These are phyloP conservation scores for Handroanthus guayacan DNA, from an alignment of 257 asterid genomes.

Conservation along the genomic window DNA sequence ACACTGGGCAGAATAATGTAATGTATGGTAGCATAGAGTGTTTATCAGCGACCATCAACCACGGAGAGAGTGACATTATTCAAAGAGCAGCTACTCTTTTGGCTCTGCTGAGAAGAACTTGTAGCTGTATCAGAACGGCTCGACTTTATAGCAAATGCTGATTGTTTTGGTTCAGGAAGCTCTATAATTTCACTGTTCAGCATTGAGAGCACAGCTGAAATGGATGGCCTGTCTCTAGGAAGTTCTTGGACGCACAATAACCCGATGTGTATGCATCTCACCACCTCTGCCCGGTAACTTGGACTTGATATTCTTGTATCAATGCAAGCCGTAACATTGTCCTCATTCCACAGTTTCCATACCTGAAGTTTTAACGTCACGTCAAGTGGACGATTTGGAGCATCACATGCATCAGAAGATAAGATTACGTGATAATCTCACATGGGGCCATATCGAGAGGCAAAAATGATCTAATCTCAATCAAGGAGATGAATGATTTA, in stretches of 20 bases:
- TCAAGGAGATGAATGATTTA: neutral
- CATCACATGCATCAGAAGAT: neutral
- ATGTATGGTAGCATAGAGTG: neutral
- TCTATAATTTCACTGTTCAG: slow-evolving; percentile 41
- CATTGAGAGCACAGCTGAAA: slow-evolving; percentile 44
- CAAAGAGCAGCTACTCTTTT: slow-evolving; percentile 39
- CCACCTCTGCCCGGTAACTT: slow-evolving; percentile 33
- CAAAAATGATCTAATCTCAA: neutral
- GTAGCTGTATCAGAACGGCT: slow-evolving; percentile 11
- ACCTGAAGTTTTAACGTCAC: slow-evolving; percentile 36
- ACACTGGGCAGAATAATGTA: neutral
- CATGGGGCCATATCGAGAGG: too few species aligned
- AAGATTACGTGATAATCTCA: too few species aligned
- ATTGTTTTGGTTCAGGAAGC: slow-evolving; percentile 50
- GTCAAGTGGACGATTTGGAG: neutral
- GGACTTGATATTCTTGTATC: slow-evolving; percentile 42
- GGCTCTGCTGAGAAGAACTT: slow-evolving; percentile 40
- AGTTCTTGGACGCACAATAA: slow-evolving; percentile 57
- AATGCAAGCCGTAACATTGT: slow-evolving; percentile 11
- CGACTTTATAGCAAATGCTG: slow-evolving; percentile 38
- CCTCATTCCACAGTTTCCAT: slow-evolving; percentile 57
- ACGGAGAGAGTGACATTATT: slow-evolving; percentile 48
- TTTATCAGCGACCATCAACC: slow-evolving; percentile 51
- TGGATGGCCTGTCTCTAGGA: slow-evolving; percentile 49
- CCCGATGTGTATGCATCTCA: slow-evolving; percentile 54